phyloP scores from a whole-genome alignment of 2,329 filamentous ascomycete species.

The Phialophora chinensis region DNA sequence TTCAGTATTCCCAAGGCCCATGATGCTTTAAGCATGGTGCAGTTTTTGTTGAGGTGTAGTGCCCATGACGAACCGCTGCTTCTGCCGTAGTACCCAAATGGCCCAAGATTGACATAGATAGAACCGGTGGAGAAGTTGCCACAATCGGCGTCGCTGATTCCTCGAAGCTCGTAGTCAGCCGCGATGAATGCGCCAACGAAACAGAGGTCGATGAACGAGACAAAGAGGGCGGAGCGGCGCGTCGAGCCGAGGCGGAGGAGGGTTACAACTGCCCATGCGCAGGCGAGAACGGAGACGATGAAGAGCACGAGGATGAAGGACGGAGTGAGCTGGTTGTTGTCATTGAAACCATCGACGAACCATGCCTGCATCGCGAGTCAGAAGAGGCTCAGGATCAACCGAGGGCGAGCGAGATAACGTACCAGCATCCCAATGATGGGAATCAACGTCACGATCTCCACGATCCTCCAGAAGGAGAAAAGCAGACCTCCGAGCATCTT shows the following conservation, averaged over 20 bases:
- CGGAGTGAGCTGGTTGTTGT: constrained; percentile 64
- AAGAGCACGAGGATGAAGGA: constrained; percentile 67
- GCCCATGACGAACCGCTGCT: constrained; percentile 55
- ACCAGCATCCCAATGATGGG: constrained; percentile 68
- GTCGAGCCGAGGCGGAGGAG: constrained; percentile 65
- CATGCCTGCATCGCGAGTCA: constrained; percentile 51
- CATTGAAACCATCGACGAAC: constrained; percentile 66
- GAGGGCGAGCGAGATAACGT: constrained; percentile 34
- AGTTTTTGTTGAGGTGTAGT: constrained; percentile 72
- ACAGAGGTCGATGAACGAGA: constrained; percentile 65
- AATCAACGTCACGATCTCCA: constrained; percentile 67
- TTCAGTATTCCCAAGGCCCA: constrained; percentile 94
- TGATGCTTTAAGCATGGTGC: constrained; percentile 87
- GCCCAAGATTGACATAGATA: constrained; percentile 66
- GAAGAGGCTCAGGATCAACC: constrained; percentile 7
- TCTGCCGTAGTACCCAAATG: constrained; percentile 62
- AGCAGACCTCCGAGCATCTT: constrained; percentile 61
- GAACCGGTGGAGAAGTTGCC: constrained; percentile 59
- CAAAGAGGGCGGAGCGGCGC: constrained; percentile 64
- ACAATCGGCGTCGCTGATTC: constrained; percentile 70
- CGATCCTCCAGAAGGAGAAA: constrained; percentile 66
- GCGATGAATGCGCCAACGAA: constrained; percentile 70
- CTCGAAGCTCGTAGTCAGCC: constrained; percentile 63
- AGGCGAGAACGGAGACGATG: constrained; percentile 66
- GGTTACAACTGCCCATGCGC: constrained; percentile 67